Evolutionary conservation across 1,284 basidiomycete genomes (phyloP).

Genomic region (Papiliotrema terrestris): DNA sequence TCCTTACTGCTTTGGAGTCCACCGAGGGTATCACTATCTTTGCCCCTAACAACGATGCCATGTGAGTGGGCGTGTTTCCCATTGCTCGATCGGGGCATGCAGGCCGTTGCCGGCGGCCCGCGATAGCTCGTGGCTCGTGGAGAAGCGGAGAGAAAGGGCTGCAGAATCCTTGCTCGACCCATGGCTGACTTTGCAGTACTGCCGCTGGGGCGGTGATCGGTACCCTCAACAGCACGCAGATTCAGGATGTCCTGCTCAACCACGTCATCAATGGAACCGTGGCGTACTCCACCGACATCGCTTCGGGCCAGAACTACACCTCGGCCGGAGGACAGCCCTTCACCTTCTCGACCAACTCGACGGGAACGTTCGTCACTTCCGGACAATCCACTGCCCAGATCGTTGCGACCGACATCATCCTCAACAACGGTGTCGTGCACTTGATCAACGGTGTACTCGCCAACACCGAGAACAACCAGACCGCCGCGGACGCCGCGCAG

Average conservation of each 20-base stretch:
- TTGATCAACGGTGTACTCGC: constrained; percentile 63
- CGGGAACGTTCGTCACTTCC: constrained; percentile 61
- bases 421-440: constrained; percentile 69
- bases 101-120: background rate
- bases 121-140: no score
- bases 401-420: constrained; percentile 61
- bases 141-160: no score
- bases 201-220: constrained; percentile 36
- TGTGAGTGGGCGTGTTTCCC: constrained; percentile 30
- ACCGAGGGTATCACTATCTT: constrained; percentile 66
- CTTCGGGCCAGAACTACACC: constrained; percentile 47
- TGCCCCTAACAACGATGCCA: constrained; percentile 59
- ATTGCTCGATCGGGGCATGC: no score
- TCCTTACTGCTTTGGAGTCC: constrained; percentile 50
- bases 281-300: constrained; percentile 53
- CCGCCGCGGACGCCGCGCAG: constrained; percentile 55
- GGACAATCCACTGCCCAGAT: constrained; percentile 60
- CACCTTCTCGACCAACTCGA: constrained; percentile 57
- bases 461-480: constrained; percentile 54
- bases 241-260: constrained; percentile 57
- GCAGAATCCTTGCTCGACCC: no score
- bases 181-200: background rate
- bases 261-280: constrained; percentile 54
- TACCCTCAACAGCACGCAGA: constrained; percentile 53
- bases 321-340: constrained; percentile 63